Base-by-base conservation (phyloP, 108 stramenopile genomes). In the Fragilaria crotonensis region DNA sequence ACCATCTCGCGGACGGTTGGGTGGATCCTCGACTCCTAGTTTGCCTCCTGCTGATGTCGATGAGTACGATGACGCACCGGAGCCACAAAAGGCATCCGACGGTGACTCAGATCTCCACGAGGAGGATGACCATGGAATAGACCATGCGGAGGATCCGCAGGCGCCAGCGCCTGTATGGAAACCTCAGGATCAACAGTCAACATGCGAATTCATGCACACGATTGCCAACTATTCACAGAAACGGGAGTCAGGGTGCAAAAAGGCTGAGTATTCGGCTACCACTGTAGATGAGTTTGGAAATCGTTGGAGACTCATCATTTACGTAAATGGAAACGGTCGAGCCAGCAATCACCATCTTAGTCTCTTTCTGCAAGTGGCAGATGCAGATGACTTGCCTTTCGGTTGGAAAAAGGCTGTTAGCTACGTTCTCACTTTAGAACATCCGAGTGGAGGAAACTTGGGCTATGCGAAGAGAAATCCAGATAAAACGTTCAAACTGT, bases 401-500 rank as follows among this genome's bases (percentile, higher is more conserved):
- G 92, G 92, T 0, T 89, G 92, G 92, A 89, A 87, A 57, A 93
- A 93, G 62, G 79, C 86, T 17, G 88, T 93, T 19, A 73, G 71
- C 48, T 93, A 89, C 69, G 87, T 93, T 3, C 59, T 93, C 25
- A 93, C 92, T 5, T 59, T 93, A 48, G 85, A 93, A 62, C 92
- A 93, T 72, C 92, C 88, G 5, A 57, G 54, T 26, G 82, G 76
- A 18, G 55, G 64, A 23, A 77, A 69, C 47, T 54, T 80, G 45
- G 78, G 83, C 21, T 93, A 93, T 65, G 85, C 91, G 41, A 93
- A 93, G 59, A 67, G 91, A 17, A 93, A 93, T 64, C 91, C 91
- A 2, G 91, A 93, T 54, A 93, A 93, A 60, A 93, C 88, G 3
- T 93, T 93, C 70, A 93, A 93, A 64, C 67, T 93, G 44, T 93